These are phyloP conservation scores for Aureobasidium sp. DNA, from an alignment of 2,329 filamentous ascomycete species.

Conservation along the genomic window DNA sequence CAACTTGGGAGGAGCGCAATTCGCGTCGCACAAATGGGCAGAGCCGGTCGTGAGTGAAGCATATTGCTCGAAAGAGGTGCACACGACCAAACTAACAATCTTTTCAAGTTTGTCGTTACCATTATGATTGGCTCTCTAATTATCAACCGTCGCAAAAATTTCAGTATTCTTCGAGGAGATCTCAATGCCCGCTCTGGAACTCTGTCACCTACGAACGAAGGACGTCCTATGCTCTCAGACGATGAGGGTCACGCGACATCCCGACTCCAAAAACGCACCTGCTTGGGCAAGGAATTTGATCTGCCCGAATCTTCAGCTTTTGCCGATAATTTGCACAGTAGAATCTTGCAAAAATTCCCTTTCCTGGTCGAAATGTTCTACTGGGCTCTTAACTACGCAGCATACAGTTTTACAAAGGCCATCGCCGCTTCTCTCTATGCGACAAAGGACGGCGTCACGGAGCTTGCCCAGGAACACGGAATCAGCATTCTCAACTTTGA, in stretches of 20 bases:
- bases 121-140: conserved; percentile 38
- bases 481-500: conserved; percentile 48
- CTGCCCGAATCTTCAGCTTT: conserved; percentile 58
- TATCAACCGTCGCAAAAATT: conserved; percentile 34
- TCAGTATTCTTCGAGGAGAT: conserved; percentile 22
- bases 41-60: conserved; percentile 23
- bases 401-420: conserved; percentile 53
- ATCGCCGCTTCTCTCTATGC: conserved; percentile 45
- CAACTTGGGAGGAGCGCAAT: conserved; percentile 21
- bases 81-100: background rate
- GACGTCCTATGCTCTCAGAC: background rate
- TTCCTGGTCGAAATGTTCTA: conserved; percentile 70
- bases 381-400: conserved; percentile 59
- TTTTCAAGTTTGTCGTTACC: conserved; percentile 33
- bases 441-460: conserved; percentile 48
- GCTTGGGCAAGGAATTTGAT: conserved; percentile 37
- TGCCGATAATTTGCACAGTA: conserved; percentile 51
- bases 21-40: conserved; percentile 21
- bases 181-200: conserved; percentile 1
- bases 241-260: background rate
- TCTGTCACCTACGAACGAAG: background rate
- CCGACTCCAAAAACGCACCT: conserved; percentile 40
- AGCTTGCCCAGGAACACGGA: conserved; percentile 50
- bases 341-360: conserved; percentile 59
- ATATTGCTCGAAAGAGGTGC: background rate